Base-by-base conservation (phyloP, 1,284 basidiomycete species). In the Peniophora sp. region DNA sequence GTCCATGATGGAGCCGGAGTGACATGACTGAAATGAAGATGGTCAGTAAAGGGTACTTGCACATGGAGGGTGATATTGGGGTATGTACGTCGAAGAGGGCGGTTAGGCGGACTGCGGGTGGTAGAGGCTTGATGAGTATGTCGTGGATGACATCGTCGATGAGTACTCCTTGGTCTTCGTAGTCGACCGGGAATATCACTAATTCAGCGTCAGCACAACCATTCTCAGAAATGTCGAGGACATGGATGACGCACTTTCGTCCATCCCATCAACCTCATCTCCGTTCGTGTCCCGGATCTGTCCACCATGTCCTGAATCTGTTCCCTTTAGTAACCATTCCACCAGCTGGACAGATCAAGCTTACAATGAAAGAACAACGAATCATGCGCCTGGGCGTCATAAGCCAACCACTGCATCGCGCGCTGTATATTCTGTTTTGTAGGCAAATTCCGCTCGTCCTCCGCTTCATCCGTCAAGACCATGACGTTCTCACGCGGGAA, bases 291-390 rank as follows among this genome's bases (percentile, higher is more conserved):
- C 89, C 50, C 72, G 72, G 8, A 82, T 78, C 63, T 92, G 89
- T 8, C 87, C 89, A 16, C 92, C 92, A 59, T 94, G 91, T 2
- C 92, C 38, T 8, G 38, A 41, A 82, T 78, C 63, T 92, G 89
- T 8, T 87, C 89, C 16, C 92, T 92, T 59, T 94, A 91, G 2
- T 91, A n/a, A n/a, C n/a, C n/a, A n/a, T n/a, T n/a, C n/a, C n/a
- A n/a, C n/a, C n/a, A n/a, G n/a, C n/a, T n/a, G n/a, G n/a, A n/a
- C n/a, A n/a, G n/a, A n/a, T n/a, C n/a, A 65, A 79, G 50, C 17
- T 11, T 61, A 85, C 85, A 95, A 59, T 95, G 92, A 65, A 95
- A 88, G 66, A 95, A 92, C 12, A 96, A 68, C 0, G 91, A 85
- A 66, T 95, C 93, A 56, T 95, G 77, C 8, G 78, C 72, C 34